Conservation (phyloP, 257 asterid genomes). For the Fraxinus quadrangulata region DNA sequence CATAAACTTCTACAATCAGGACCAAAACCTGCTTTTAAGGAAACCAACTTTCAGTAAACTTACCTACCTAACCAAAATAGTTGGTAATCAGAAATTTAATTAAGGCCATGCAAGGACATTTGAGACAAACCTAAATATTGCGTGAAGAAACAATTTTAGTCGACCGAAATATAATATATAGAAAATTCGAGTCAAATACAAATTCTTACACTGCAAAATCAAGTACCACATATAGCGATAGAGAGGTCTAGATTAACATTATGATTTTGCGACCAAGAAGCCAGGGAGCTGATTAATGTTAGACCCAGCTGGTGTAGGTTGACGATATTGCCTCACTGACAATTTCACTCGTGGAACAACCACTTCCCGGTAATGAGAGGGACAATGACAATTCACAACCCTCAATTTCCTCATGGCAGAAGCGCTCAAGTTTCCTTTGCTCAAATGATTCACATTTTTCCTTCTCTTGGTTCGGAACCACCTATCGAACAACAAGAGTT, state of each 20-base stretch:
- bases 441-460: constrained; percentile 6
- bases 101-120: not conserved
- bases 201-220: not conserved
- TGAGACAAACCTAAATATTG: not conserved
- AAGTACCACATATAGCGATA: constrained; percentile 48
- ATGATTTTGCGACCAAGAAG: constrained; percentile 25
- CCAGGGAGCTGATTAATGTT: constrained; percentile 18
- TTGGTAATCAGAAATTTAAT: not conserved
- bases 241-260: constrained; percentile 60
- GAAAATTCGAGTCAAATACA: not conserved
- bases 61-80: not conserved
- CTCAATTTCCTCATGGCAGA: constrained; percentile 26
- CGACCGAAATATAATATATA: not conserved
- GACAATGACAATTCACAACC: constrained; percentile 60
- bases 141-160: not conserved
- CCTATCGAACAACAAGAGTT: not conserved
- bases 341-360: constrained; percentile 54
- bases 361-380: constrained; percentile 49
- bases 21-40: not conserved
- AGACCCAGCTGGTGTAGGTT: not conserved
- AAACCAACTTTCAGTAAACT: too few relatives aligned
- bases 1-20: too few relatives aligned
- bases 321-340: constrained; percentile 53
- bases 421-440: constrained; percentile 24
- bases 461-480: constrained; percentile 13